Base-by-base conservation (phyloP, 2,329 filamentous ascomycete genomes). In the Neoascochyta sp. region DNA sequence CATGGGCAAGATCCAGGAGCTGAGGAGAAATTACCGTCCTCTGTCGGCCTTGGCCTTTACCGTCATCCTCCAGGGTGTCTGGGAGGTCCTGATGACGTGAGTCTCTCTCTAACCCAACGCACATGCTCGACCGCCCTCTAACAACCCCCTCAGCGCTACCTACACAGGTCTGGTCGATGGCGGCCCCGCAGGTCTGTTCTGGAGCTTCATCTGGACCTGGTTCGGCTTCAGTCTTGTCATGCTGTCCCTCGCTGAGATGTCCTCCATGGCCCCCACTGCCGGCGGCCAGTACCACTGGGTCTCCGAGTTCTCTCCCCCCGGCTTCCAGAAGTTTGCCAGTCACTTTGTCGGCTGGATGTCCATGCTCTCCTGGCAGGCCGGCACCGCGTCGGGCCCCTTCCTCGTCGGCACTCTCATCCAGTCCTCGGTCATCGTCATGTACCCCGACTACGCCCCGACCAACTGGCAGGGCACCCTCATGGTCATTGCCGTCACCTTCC, bases 381-480 rank as follows among this genome's bases (percentile, higher is more conserved):
- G 67, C 9, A 65, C 63, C 15, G 69, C 70, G 8, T 67, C 64
- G 4, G 69, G 68, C 3, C 63, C 65, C 1, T 73, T 70, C 41
- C 57, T 73, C 7, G 66, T 67, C 0, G 70, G 68, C 5, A 70
- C 66, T 0, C 46, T 73, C 22, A 70, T 73, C 20, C 68, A 73
- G 33, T 59, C 63, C 2, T 55, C 46, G 4, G 52, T 67, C 8
- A 64, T 69, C 13, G 54, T 61, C 28, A 58, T 69, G 37, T 65
- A 66, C 20, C 63, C 64, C 0, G 47, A 57, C 7, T 74, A 71
- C 33, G 38, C 42, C 1, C 55, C 62, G 0, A 57, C 62, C 5
- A 60, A 57, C 22, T 74, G 69, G 69, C 69, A 74, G 21, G 68
- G 65, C 9, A 73, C 68, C 0, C 52, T 74, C 2, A 65, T 72